Evolutionary conservation across 2,329 filamentous ascomycete species (phyloP).

Genomic region (Alternaria brassicicola): DNA sequence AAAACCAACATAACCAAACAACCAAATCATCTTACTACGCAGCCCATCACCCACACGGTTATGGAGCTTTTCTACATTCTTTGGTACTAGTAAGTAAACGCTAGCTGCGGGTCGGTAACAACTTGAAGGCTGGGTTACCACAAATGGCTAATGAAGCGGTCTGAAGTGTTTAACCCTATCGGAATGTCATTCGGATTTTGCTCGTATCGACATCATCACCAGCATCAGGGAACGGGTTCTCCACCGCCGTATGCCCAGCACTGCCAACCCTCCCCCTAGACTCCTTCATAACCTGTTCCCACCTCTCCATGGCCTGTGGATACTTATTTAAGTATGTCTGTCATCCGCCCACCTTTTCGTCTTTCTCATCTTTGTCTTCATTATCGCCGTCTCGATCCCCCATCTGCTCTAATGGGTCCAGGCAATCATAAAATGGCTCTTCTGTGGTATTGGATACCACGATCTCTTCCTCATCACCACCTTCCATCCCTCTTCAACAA

Average conservation of each 20-base stretch:
- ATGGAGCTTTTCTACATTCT: not conserved
- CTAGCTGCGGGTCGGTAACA: not conserved
- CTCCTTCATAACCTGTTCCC: not conserved
- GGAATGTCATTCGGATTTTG: too few relatives aligned
- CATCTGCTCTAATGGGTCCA: not conserved
- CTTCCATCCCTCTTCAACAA: not conserved
- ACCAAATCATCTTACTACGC: too few relatives aligned
- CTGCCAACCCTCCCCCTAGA: not conserved
- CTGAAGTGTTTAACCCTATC: too few relatives aligned
- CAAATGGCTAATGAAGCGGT: too few relatives aligned
- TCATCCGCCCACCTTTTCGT: not conserved
- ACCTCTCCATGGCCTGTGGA: not conserved
- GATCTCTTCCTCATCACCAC: not conserved
- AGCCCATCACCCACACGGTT: too few relatives aligned
- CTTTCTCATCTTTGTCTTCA: not conserved
- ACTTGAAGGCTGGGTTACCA: not conserved
- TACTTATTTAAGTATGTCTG: not conserved
- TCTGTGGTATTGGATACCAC: too few relatives aligned
- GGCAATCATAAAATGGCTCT: not conserved
- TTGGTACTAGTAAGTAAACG: not conserved
- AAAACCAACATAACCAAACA: not conserved
- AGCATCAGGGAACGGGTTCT: not conserved
- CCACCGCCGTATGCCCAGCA: not conserved
- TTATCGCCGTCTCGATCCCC: too few relatives aligned
- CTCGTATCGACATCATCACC: not conserved